These are phyloP conservation scores for Pseudogymnoascus sp. DNA, from an alignment of 2,329 filamentous ascomycete species.

Conservation along the genomic window DNA sequence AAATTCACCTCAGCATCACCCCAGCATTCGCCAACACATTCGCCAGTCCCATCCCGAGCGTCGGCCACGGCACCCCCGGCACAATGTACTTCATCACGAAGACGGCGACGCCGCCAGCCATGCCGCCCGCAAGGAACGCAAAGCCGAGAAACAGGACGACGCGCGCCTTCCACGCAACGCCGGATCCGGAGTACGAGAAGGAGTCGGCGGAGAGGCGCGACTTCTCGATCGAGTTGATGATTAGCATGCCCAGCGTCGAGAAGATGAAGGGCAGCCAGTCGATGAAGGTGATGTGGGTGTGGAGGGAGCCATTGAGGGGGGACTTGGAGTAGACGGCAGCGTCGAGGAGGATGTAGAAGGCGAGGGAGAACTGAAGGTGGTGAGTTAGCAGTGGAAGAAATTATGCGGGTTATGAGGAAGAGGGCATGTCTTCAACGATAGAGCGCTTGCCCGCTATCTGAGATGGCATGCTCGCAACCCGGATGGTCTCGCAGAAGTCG, in stretches of 20 bases:
- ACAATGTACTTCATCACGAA: conserved; percentile 60
- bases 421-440: background rate
- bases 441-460: background rate
- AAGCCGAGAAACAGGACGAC: conserved; percentile 62
- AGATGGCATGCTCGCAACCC: conserved; percentile 12
- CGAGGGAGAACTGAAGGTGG: conserved; percentile 52
- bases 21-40: conserved; percentile 59
- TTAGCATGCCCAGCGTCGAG: conserved; percentile 60
- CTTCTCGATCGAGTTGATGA: conserved; percentile 65
- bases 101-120: conserved; percentile 62
- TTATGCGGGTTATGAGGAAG: background rate
- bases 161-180: conserved; percentile 61
- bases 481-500: background rate
- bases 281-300: conserved; percentile 56
- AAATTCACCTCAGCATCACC: conserved; percentile 50
- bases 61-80: conserved; percentile 49
- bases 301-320: conserved; percentile 46
- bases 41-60: conserved; percentile 57
- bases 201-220: conserved; percentile 55
- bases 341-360: conserved; percentile 63
- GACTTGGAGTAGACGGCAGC: conserved; percentile 60
- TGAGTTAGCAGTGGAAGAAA: background rate
- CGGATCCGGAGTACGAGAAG: conserved; percentile 54
- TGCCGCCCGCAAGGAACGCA: conserved; percentile 56
- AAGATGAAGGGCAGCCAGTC: conserved; percentile 66